phyloP scores from a whole-genome alignment of 176 grass and related monocot genomes.

The Tillandsia fasciculata region DNA sequence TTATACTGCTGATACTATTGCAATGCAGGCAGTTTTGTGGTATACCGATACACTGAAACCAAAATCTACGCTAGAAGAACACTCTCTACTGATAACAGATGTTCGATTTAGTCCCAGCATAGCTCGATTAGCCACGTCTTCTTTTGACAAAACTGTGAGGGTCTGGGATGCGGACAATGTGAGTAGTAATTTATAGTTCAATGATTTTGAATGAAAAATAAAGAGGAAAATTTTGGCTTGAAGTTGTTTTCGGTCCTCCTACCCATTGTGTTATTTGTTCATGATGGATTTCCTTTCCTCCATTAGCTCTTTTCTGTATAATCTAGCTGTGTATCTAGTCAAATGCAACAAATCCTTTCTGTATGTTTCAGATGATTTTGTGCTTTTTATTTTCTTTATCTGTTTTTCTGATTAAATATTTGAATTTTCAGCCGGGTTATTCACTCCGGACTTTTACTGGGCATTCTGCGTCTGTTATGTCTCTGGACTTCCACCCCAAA shows the following conservation, averaged over 20 bases:
- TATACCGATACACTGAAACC: constrained; percentile 14
- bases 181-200: background rate
- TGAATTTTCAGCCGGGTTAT: constrained; percentile 30
- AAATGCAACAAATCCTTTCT: background rate
- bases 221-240: background rate
- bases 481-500: constrained; percentile 49
- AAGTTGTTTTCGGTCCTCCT: background rate
- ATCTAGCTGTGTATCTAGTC: background rate
- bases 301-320: background rate
- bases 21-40: constrained; percentile 24
- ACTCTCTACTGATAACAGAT: constrained; percentile 34
- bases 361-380: background rate
- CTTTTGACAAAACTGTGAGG: constrained; percentile 37
- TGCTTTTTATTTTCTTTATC: background rate
- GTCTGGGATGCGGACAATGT: constrained; percentile 39
- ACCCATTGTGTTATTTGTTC: background rate
- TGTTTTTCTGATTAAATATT: constrained; percentile 2
- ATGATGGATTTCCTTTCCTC: background rate
- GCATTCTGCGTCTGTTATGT: constrained; percentile 38
- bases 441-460: constrained; percentile 35
- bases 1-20: background rate
- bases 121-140: constrained; percentile 29
- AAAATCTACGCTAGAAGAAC: constrained; percentile 31
- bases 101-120: constrained; percentile 22
- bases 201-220: background rate